Evolutionary conservation across 768 basidiomycete species (phyloP).

Genomic region (Boletus rubescentipes): DNA sequence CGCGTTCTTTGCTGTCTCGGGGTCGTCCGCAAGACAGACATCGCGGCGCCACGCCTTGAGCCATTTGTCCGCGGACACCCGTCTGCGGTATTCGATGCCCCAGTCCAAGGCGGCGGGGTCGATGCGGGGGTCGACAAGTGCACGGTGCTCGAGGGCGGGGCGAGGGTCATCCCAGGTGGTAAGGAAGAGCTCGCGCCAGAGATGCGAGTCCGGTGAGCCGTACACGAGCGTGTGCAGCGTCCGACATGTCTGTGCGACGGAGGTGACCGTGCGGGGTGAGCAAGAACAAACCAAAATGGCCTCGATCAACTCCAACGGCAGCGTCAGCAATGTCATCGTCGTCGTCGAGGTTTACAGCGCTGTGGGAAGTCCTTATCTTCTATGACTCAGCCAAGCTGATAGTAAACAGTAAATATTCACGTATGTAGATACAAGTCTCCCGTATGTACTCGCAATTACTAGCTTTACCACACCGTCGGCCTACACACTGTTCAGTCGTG

Average conservation of each 20-base stretch:
- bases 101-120: conserved; percentile 21
- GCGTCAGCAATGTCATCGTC: conserved; percentile 9
- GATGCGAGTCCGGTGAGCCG: conserved; percentile 32
- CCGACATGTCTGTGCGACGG: conserved; percentile 38
- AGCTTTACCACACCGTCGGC: conserved; percentile 9
- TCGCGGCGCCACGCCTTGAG: conserved; percentile 26
- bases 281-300: conserved; percentile 31
- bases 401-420: too few relatives aligned
- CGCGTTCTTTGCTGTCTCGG: neutral
- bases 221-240: conserved; percentile 38
- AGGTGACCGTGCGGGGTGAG: conserved; percentile 34
- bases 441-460: too few relatives aligned
- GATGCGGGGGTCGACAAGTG: conserved; percentile 25
- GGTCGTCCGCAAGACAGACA: conserved; percentile 3
- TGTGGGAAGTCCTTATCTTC: conserved; percentile 1
- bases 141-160: conserved; percentile 28
- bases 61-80: conserved; percentile 20
- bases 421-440: too few relatives aligned
- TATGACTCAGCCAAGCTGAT: neutral
- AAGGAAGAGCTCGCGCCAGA: conserved; percentile 52
- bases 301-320: conserved; percentile 45
- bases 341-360: neutral
- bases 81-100: conserved; percentile 25
- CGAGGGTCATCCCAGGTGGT: conserved; percentile 51
- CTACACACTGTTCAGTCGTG: conserved; percentile 3